Evolutionary conservation across 352 stramenopile species (phyloP), one percentile per base, ranked within the genome.

Genomic region (Globisporangium canariense): DNA sequence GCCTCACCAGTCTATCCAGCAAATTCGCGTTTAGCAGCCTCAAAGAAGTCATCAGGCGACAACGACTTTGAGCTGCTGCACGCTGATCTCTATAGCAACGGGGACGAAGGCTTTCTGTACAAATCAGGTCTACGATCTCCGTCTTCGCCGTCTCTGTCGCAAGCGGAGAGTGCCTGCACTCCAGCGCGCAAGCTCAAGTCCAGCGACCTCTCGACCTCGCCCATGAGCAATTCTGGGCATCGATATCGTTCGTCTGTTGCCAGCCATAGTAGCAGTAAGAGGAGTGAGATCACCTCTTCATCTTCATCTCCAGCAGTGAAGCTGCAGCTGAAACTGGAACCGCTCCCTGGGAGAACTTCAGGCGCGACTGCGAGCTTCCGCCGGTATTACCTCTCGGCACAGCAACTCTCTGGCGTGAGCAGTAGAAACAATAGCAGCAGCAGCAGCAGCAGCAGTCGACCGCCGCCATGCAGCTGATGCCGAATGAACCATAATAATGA

Each of bases 331-430:
- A 60, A 5, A 13, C 74, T 58, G 14, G 58, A 58, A 49, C 1
- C 65, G n/a, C 52, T 10, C 1, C 32, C 52, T 30, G n/a, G 40
- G 72, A 73, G 62, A 43, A 60, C 45, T 28, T 67, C 54, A 7
- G 64, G 60, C 14, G 66, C 64, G 45, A 68, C 50, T 28, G 56
- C 38, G 49, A 76, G 58, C 50, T 81, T 81, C 49, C 71, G 71
- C 25, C 61, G 71, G 43, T 81, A 81, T 57, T 81, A 81, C 54
- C 65, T 81, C 32, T 65, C 71, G 51, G 61, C 66, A 59, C 25
- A 64, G 56, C 28, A 64, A 62, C 57, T 47, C 53, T 46, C 38
- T 28, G 65, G 38, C 66, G 69, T 14, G 60, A 71, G 1, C 60
- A 71, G 46, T 20, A 65, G 30, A n/a, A 64, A 28, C 2, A 65